Evolutionary conservation across 2,329 filamentous ascomycete genomes (phyloP), one percentile per base, ranked within the genome.

Genomic region (Lasiodiplodia theobromae): DNA sequence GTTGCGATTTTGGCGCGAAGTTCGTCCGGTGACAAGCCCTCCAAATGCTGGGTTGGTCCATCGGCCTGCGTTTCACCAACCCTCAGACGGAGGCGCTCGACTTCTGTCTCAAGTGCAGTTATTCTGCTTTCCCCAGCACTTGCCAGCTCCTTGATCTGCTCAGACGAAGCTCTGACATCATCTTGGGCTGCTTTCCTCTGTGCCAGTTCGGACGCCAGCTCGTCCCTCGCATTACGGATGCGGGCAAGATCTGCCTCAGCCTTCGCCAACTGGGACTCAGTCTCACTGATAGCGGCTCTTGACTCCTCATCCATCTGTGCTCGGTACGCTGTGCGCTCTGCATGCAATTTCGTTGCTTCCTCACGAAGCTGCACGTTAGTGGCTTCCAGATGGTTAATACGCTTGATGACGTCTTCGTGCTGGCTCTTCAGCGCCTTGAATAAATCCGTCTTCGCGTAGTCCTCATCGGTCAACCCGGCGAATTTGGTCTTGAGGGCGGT

Each of bases 351-450:
- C 74, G 95, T 91, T 6, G 92, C 91, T 75, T 97, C 94, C 77
- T 97, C 92, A 44, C 91, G 89, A 37, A 98, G 80, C 72, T 94
- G 90, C 69, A 91, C 90, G 78, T 97, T 97, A 14, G 90, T 92
- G 3, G 93, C 93, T 79, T 98, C 95, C 16, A 98, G 82, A 74
- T 95, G 90, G 78, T 99, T 99, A 75, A 97, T 90, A 47, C 93
- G 90, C 78, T 93, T 95, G 73, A 97, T 93, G 10, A 97, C 88
- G 73, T 98, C 95, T 75, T 98, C 96, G 74, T 96, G 92, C 74
- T 97, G 93, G 28, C 87, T 87, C 81, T 94, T 96, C 76, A 97
- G 87, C 71, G 92, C 89, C 81, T 97, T 98, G 86, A 97, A 99
- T 3, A 97, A 86, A 74, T 97, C 94, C 4, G 94, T 97, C 68